Percentiles rank a stretch among this genome's conserved stretches.
Evolutionary conservation across 164 flowering plant species (phyloP).

Genomic region (Hamamelis virginiana): DNA sequence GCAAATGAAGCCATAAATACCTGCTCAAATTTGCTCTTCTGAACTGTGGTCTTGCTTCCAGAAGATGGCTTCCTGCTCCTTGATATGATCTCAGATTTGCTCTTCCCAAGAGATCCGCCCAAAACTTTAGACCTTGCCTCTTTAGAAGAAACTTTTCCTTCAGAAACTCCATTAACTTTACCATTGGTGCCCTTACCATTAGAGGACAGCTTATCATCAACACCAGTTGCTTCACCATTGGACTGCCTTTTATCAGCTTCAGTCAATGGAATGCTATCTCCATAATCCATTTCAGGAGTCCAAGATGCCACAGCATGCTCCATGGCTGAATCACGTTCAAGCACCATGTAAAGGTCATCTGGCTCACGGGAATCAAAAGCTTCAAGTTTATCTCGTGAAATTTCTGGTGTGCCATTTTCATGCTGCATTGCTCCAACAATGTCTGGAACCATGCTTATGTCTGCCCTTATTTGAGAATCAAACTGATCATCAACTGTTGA

Average conservation of each 20-base stretch:
- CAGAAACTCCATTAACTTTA: constrained; percentile 26
- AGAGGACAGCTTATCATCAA: constrained; percentile 25
- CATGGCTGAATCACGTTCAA: constrained; percentile 46
- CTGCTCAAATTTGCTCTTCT: constrained; percentile 61
- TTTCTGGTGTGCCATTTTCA: constrained; percentile 29
- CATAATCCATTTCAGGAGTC: constrained; percentile 74
- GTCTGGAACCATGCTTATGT: constrained; percentile 53
- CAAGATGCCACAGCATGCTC: constrained; percentile 49
- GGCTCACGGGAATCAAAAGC: constrained; percentile 48
- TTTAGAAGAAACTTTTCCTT: constrained; percentile 35
- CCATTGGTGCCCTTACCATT: constrained; percentile 17
- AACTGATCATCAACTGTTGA: constrained; percentile 26
- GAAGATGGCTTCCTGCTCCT: constrained; percentile 43
- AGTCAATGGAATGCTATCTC: constrained; percentile 22
- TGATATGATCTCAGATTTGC: constrained; percentile 43
- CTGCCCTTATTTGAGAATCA: constrained; percentile 43
- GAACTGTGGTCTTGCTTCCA: constrained; percentile 38
- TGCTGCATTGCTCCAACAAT: constrained; percentile 32
- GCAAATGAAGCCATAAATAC: constrained; percentile 30
- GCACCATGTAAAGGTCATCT: constrained; percentile 81
- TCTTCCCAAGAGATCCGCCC: constrained; percentile 44
- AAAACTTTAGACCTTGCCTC: constrained; percentile 43
- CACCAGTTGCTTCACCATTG: constrained; percentile 30
- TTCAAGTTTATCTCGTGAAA: constrained; percentile 26
- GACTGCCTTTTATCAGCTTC: constrained; percentile 32